phyloP scores from a whole-genome alignment of 495 filamentous ascomycete genomes.

The Usnea hakonensis region DNA sequence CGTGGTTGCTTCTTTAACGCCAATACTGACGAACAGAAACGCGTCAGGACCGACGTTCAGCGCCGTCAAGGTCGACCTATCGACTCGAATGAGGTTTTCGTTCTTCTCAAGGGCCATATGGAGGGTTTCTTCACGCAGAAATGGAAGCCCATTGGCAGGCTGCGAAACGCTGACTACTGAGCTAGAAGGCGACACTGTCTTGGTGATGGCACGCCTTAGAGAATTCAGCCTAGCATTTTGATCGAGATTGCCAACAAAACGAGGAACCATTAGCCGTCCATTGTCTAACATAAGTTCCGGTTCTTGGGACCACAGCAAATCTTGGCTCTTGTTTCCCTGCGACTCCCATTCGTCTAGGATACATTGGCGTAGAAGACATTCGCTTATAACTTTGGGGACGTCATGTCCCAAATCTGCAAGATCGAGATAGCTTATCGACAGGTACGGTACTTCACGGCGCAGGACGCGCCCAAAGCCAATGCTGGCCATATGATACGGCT shows the following conservation, averaged over 20 bases:
- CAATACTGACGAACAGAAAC: constrained; percentile 8
- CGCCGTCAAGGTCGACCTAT: not conserved
- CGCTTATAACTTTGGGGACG: not conserved
- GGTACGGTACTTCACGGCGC: constrained; percentile 22
- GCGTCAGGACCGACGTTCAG: not conserved
- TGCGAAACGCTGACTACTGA: not conserved
- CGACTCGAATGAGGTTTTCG: not conserved
- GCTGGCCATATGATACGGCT: constrained; percentile 35
- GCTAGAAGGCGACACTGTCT: not conserved
- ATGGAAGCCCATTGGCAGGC: not conserved
- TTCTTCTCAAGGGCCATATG: not conserved
- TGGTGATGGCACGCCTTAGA: constrained; percentile 21
- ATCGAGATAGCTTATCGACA: constrained; percentile 30
- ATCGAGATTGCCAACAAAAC: constrained; percentile 21
- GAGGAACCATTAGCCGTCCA: constrained; percentile 29
- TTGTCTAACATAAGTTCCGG: constrained; percentile 27
- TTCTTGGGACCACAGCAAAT: constrained; percentile 28
- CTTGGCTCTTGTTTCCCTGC: not conserved
- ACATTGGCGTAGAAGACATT: not conserved
- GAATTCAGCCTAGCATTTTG: constrained; percentile 38
- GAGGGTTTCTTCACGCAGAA: not conserved
- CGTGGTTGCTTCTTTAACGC: not conserved
- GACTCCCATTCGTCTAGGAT: constrained; percentile 3
- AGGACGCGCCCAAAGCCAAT: constrained; percentile 34
- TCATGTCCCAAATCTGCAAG: constrained; percentile 17